A percentile compares a stretch with the other conserved stretches of the same genome.
Evolutionary conservation across 345 rosid genomes (phyloP).

Genomic region (Excoecaria agallocha): DNA sequence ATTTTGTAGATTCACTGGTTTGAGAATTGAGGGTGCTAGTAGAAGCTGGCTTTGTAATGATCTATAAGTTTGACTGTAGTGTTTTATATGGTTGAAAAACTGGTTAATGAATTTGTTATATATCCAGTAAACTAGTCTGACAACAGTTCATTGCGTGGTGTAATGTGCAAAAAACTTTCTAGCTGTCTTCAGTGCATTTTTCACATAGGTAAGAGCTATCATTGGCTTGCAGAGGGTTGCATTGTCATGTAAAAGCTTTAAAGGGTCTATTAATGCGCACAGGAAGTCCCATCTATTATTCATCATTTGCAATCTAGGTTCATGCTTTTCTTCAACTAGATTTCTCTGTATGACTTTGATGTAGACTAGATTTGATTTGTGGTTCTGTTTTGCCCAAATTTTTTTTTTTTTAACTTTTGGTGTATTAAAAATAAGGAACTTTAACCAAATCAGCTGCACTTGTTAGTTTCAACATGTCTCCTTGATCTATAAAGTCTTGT

Average conservation of each 20-base stretch:
- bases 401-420: background rate
- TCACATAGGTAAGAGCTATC: background rate
- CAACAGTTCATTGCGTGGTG: background rate
- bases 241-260: background rate
- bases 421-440: background rate
- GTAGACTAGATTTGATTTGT: constrained; percentile 1
- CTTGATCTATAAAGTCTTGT: background rate
- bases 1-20: background rate
- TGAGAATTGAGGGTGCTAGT: background rate
- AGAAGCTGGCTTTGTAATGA: background rate
- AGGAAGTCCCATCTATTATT: background rate
- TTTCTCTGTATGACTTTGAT: background rate
- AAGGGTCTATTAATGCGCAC: background rate
- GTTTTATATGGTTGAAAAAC: background rate
- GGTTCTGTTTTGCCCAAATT: background rate
- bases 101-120: background rate
- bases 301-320: background rate
- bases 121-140: background rate
- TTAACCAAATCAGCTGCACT: background rate
- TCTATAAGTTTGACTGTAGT: background rate
- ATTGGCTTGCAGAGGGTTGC: background rate
- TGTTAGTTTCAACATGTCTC: background rate
- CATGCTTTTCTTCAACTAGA: background rate
- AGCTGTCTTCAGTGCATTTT: background rate
- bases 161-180: background rate